Conservation (phyloP, 495 filamentous ascomycete species). For the Aspergillus leporis region DNA sequence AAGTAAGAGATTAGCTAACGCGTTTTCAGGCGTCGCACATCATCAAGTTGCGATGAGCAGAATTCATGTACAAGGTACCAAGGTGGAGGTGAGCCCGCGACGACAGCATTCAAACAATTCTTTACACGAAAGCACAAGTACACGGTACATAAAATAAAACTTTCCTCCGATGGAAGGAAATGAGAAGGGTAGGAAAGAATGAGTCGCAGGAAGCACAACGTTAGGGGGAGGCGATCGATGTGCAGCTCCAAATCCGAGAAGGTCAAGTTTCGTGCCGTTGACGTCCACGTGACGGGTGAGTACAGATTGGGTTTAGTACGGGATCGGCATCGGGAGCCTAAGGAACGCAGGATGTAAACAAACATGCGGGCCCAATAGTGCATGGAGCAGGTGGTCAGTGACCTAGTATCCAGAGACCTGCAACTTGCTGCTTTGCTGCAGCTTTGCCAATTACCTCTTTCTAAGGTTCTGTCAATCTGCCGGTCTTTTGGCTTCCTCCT, state of each 20-base stretch:
- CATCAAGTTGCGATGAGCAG: slow-evolving; percentile 4
- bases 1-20: neutral
- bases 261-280: slow-evolving; percentile 24
- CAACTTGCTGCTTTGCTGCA: slow-evolving; percentile 6
- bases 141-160: neutral
- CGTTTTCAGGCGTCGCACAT: slow-evolving; percentile 19
- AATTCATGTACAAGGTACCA: neutral
- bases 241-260: slow-evolving; percentile 17
- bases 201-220: slow-evolving; percentile 2
- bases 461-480: slow-evolving; percentile 11
- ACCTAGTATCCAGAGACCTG: slow-evolving; percentile 3
- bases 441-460: neutral
- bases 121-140: neutral
- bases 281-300: slow-evolving; percentile 29
- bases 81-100: slow-evolving; percentile 10
- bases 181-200: neutral
- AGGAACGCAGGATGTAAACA: slow-evolving; percentile 45
- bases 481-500: neutral
- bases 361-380: slow-evolving; percentile 30
- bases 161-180: neutral
- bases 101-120: neutral
- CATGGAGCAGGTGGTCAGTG: slow-evolving; percentile 15
- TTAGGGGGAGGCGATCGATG: slow-evolving; percentile 4
- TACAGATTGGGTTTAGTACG: slow-evolving; percentile 31
- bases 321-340: slow-evolving; percentile 38